Base-by-base conservation (phyloP, 768 basidiomycete genomes). In the Suillus subaureus region DNA sequence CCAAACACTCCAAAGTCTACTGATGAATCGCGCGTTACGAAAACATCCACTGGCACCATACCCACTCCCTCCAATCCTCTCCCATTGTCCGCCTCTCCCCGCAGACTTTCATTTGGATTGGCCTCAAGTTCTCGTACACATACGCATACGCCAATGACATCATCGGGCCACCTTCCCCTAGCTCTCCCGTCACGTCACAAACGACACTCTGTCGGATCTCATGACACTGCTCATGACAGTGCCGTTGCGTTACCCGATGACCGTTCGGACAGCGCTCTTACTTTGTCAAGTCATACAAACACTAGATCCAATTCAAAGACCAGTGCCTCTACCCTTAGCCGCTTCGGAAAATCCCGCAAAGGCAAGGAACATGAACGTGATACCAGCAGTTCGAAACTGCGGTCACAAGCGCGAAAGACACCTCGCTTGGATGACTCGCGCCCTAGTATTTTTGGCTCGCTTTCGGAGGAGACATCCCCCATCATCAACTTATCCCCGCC, bases 1-100 rank as follows among this genome's bases (percentile, higher is more conserved):
- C 75, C 75, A 1, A 11, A 58, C 13, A 77, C 75, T 2, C 72
- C 75, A 61, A 77, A 77, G 64, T 75, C 72, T 11, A 42, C 65
- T 47, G 67, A 75, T 61, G 70, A 72, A 26, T 3, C 71, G 1
- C 64, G 66, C 1, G 35, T 66, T 42, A 69, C 69, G 9, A 76
- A 70, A 64, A 70, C 68, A 0, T 67, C 72, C 33, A 58, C 57
- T 11, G 57, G 70, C 57, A 54, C 69, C 16, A 74, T 77, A 57
- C 75, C 75, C 18, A 45, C 71, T 58, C 75, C 75, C 13, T 77
- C 75, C 9, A 73, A 63, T 18, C 75, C 75, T 0, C 61, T 78
- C 0, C 75, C 75, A n/a, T 62, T 77, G 56, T 75, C 75, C 7
- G 75, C 77, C 26, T 77, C 77, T 37, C 75, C 75, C 21, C 77